Base-by-base conservation (phyloP, 208 protist species). In the Acanthamoeba lenticulata region DNA sequence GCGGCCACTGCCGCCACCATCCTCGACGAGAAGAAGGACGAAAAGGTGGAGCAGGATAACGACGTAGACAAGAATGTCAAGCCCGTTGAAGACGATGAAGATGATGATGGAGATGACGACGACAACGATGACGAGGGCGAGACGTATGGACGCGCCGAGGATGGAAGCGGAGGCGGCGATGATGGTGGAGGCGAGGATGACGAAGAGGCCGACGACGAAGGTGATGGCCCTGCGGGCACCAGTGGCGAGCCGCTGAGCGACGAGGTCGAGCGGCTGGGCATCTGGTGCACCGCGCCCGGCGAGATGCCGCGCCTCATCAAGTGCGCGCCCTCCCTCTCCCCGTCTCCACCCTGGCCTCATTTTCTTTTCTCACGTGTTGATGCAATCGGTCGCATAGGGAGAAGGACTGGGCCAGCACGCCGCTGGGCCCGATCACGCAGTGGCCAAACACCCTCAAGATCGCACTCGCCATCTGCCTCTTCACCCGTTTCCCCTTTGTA, bases 401-500 rank as follows among this genome's bases (percentile, higher is more conserved):
- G 29, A 85, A 85, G 27, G 74, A 85, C 74, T 85, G 74, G 74
- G 74, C 74, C 0, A 85, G 74, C 42, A 85, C 74, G 11, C 74
- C 74, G 9, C 44, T 85, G 19, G 74, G 74, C 6, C 74, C 74
- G 21, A 36, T 52, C n/a, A 4, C 74, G 24, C 74, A 85, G 29
- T 85, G 74, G 74, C 74, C 74, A 13, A 45, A 52, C 42, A 85
- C 74, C 0, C 74, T 85, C 40, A 85, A 85, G 74, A 85, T 85
- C 0, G 74, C 44, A 19, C 42, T 85, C 19, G 36, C 74, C 42
- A 52, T 85, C 42, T 85, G 74, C 27, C 74, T 85, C 74, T 85
- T 85, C 27, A 55, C 74, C 27, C 74, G 74, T n/a, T 85, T 85
- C 74, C 74, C 74, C 1, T 85, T 85, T 85, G 74, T 85, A n/a